Percentiles rank a stretch among this genome's conserved stretches.
phyloP scores from a whole-genome alignment of 805 yeast species.

The Starmerella gropengiesseri region DNA sequence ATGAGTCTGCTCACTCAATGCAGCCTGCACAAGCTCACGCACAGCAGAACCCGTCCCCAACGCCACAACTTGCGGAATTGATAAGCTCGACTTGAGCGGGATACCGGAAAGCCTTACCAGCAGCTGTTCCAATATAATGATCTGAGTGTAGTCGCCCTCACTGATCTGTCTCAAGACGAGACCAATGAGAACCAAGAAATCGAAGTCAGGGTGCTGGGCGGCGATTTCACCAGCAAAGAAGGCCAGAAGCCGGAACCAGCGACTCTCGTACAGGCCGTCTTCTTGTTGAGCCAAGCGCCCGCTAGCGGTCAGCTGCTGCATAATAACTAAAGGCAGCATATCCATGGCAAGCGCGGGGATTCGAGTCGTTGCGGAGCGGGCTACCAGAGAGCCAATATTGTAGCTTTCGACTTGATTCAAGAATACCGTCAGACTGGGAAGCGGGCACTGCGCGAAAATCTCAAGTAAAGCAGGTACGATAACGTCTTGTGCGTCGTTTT shows the following conservation, averaged over 20 bases:
- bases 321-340: slow-evolving; percentile 17
- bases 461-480: slow-evolving; percentile 18
- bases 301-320: slow-evolving; percentile 18
- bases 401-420: slow-evolving; percentile 22
- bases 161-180: slow-evolving; percentile 15
- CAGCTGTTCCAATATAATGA: slow-evolving; percentile 14
- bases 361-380: slow-evolving; percentile 4
- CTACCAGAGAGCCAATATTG: slow-evolving; percentile 20
- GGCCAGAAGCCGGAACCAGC: slow-evolving; percentile 19
- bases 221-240: slow-evolving; percentile 21
- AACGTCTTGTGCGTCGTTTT: slow-evolving; percentile 11
- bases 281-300: slow-evolving; percentile 15
- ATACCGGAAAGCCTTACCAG: slow-evolving; percentile 14
- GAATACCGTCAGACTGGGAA: slow-evolving; percentile 18
- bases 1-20: slow-evolving; percentile 14
- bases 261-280: slow-evolving; percentile 17
- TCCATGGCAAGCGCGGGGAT: slow-evolving; percentile 18
- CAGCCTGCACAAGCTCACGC: not conserved
- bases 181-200: slow-evolving; percentile 11
- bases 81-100: slow-evolving; percentile 12
- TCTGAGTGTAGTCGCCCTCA: slow-evolving; percentile 7
- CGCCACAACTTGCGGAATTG: slow-evolving; percentile 13
- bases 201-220: slow-evolving; percentile 11
- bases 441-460: slow-evolving; percentile 14
- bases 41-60: slow-evolving; percentile 8